Evolutionary conservation across 1,284 basidiomycete species (phyloP).

Genomic region (Neolentinus lepideus): DNA sequence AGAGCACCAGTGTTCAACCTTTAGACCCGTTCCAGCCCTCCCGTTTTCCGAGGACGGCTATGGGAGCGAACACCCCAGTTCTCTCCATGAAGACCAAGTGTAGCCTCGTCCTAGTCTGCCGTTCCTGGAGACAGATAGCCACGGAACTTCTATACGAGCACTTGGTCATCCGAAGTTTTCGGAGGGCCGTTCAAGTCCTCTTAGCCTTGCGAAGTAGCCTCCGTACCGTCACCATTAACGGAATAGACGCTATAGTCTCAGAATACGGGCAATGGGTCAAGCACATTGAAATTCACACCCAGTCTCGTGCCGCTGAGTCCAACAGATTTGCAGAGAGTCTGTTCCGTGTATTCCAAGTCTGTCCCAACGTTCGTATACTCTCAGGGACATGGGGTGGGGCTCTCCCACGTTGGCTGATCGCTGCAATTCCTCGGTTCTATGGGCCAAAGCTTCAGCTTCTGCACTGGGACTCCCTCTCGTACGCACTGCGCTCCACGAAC

Average conservation of each 20-base stretch:
- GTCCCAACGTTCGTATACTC: constrained; percentile 31
- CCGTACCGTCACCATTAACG: background rate
- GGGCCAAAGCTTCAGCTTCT: constrained; percentile 29
- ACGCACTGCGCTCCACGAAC: constrained; percentile 14
- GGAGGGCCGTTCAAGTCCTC: background rate
- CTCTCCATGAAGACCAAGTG: constrained; percentile 5
- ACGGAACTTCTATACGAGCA: constrained; percentile 5
- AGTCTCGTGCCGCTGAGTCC: constrained; percentile 27
- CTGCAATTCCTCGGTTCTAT: constrained; percentile 27
- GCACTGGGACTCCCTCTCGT: constrained; percentile 24
- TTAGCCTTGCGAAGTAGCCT: background rate
- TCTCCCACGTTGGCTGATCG: constrained; percentile 29
- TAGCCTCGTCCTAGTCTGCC: constrained; percentile 6
- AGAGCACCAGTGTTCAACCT: background rate
- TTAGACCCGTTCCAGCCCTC: background rate
- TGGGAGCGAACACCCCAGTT: background rate
- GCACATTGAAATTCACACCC: constrained; percentile 35
- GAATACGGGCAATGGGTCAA: constrained; percentile 34
- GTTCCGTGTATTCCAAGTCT: constrained; percentile 33
- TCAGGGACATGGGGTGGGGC: constrained; percentile 29
- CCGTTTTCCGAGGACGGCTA: background rate
- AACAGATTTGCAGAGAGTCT: constrained; percentile 28
- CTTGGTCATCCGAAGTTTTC: constrained; percentile 1
- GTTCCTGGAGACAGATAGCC: constrained; percentile 5
- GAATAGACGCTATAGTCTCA: background rate